Base-by-base conservation (phyloP, 768 basidiomycete species). In the Coprinopsis sp. region DNA sequence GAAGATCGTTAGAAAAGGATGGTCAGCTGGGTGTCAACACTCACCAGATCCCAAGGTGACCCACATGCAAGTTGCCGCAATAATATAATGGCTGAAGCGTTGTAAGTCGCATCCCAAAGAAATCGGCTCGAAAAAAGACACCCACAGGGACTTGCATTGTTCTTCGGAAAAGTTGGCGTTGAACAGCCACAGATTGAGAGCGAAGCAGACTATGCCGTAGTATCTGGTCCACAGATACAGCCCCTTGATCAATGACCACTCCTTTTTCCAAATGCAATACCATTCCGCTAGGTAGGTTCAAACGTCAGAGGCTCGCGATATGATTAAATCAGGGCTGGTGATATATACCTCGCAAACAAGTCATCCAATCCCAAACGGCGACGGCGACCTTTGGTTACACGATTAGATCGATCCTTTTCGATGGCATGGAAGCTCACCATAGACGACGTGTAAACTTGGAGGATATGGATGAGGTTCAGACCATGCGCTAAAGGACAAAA, bases 61-160 rank as follows among this genome's bases (percentile, higher is more conserved):
- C 52, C 52, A 54, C 46, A 51, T 48, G 34, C 52, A 54, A 33
- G 49, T 50, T 14, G 52, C 52, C n/a, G 46, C 52, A 28, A 54
- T 54, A 27, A 54, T 16, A 28, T 51, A 54, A 27, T 54, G 52
- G 19, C 52, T 54, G 33, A 6, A 40, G 22, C 23, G 29, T 2
- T 29, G 41, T 47, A 7, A 13, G 28, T 10, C 21, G 10, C 13
- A 6, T 12, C 10, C 23, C 16, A 34, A 3, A 16, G 14, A 7
- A 37, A 43, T 1, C 19, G 13, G 23, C n/a, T 19, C n/a, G 7
- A 21, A n/a, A n/a, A n/a, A 19, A 6, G 3, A 31, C 3, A 25
- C 52, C 41, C 23, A 54, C 49, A 54, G 37, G 7, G 46, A 41
- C 33, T 54, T 54, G 37, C 52, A 54, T 30, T 41, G 34, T 12